These are phyloP conservation scores for Groenewaldozyma salmanticensis DNA, from an alignment of 805 yeast genomes.

Conservation along the genomic window DNA sequence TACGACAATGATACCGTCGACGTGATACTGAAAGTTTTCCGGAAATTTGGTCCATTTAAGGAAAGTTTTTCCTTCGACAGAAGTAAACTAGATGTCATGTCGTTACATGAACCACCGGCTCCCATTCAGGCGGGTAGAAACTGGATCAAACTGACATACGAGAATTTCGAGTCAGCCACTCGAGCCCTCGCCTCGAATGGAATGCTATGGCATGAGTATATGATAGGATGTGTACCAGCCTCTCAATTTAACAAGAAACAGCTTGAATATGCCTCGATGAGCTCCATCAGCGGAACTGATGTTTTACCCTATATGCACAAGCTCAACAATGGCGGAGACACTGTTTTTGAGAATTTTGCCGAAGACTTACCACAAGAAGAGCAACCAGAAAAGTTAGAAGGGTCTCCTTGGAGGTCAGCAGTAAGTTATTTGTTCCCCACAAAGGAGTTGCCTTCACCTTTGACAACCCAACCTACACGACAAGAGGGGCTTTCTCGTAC, in stretches of 20 bases:
- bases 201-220: conserved; percentile 33
- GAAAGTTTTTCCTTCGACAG: conserved; percentile 53
- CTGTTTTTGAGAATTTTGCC: not conserved
- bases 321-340: not conserved
- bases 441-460: not conserved
- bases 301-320: not conserved
- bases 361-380: too few species aligned
- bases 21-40: conserved; percentile 59
- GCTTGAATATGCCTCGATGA: conserved; percentile 6
- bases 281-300: not conserved
- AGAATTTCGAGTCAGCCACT: conserved; percentile 60
- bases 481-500: conserved; percentile 9
- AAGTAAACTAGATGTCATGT: conserved; percentile 21
- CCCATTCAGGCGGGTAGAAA: conserved; percentile 80
- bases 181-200: conserved; percentile 86
- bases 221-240: conserved; percentile 64
- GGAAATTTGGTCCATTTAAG: conserved; percentile 67
- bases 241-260: conserved; percentile 21
- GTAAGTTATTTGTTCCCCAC: not conserved
- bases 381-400: not conserved
- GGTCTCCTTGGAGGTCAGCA: not conserved
- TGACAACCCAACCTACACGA: not conserved
- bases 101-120: conserved; percentile 8
- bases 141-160: conserved; percentile 88
- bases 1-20: conserved; percentile 70